Conservation (phyloP, 73 alveolate genomes). For the Effrenium voratum region DNA sequence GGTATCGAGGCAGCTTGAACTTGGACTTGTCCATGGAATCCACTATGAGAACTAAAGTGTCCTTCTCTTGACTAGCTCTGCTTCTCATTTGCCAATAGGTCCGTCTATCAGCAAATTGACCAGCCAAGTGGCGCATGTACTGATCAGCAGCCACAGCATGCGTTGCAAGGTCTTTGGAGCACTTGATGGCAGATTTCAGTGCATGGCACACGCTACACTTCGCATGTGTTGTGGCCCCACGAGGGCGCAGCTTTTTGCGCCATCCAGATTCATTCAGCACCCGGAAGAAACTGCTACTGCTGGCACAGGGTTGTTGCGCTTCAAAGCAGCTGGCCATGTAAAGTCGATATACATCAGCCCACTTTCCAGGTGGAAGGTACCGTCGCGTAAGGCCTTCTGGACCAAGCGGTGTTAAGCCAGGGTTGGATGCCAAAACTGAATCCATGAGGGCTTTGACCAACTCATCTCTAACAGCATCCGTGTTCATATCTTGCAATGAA, state of each 20-base stretch:
- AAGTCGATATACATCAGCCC: conserved; percentile 4
- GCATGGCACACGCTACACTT: conserved; percentile 8
- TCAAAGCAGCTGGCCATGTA: not conserved
- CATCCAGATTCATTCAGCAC: not conserved
- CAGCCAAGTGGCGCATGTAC: conserved; percentile 38
- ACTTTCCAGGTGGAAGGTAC: conserved; percentile 40
- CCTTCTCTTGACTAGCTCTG: not conserved
- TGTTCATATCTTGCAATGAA: no score
- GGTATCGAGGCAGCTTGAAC: not conserved
- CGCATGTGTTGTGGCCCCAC: not conserved
- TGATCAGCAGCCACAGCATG: not conserved
- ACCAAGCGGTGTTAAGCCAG: not conserved
- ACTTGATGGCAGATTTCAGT: not conserved
- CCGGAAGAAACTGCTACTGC: not conserved
- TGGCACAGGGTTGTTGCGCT: not conserved
- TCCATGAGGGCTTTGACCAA: not conserved
- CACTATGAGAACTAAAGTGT: not conserved
- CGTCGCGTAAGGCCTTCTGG: not conserved
- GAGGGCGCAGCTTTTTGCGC: not conserved
- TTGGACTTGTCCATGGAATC: conserved; percentile 30
- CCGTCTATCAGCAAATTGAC: conserved; percentile 17
- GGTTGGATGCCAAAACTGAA: not conserved
- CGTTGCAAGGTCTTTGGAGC: not conserved
- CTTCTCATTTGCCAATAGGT: not conserved
- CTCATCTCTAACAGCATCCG: no score